Evolutionary conservation across 1,139 yeast species (phyloP), one percentile per base, ranked within the genome.

Genomic region (Yamadazyma diospyri): DNA sequence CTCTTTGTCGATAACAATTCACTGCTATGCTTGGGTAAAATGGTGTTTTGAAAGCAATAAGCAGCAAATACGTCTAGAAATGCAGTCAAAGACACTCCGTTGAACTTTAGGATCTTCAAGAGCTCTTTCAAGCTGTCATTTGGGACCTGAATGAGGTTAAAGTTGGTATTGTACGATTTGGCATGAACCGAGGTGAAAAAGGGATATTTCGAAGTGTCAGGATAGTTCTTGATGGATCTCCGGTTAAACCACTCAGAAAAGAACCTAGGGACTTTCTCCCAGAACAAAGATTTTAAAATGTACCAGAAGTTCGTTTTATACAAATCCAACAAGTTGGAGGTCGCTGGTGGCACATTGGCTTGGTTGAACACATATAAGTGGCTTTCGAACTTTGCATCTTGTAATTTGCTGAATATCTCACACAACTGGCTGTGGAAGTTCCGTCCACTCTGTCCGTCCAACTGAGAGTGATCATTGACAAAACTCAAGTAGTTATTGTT

Each of bases 391-490:
- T n/a, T 6, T 1, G 32, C 8, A 17, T 22, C 14, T 17, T 27
- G 31, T 1, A 36, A 8, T 8, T 32, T 38, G 13, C 23, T 12
- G 4, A 40, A 23, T 7, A 39, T 33, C 27, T 40, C 43, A 8
- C 37, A 30, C 4, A 43, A 29, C 3, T 39, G 60, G 10, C 48
- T 41, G 31, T 62, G 70, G 42, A 68, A 64, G 26, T 48, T 45
- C 6, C 49, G 43, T 1, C 55, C 66, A 2, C 67, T 47, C 11
- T 47, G 49, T 3, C 72, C 74, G 42, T 67, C 72, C 23, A 53
- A 53, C 9, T 59, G 41, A 1, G 56, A 26, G 41, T 68, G 74
- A 40, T 64, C 64, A 35, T 56, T 55, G 11, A 46, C 46, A 20
- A 58, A 54, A 1, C 60, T 37, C 4, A 63, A 24, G 24, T 55